Base-by-base conservation (phyloP, 169 alveolate species). In the Eimeria acervulina region DNA sequence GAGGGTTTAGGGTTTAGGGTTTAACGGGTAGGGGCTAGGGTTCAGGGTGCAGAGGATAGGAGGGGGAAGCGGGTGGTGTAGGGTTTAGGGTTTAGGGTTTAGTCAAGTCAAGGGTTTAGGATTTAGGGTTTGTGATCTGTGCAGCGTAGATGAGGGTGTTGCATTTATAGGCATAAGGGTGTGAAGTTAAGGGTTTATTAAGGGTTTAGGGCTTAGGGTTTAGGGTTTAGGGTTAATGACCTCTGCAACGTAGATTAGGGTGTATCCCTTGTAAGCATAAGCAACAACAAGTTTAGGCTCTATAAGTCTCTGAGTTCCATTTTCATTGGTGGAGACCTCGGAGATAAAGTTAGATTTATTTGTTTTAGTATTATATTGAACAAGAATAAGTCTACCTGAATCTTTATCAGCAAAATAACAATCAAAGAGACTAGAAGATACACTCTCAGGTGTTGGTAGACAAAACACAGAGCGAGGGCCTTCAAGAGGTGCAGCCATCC, bases 161-260 rank as follows among this genome's bases (percentile, higher is more conserved):
- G 6, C 95, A 88, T 3, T 33, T 72, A 59, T 42, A 90, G 89
- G 52, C 63, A 59, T 90, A 70, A 26, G 76, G n/a, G n/a, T n/a
- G n/a, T n/a, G n/a, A n/a, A n/a, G n/a, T n/a, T n/a, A 7, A 47
- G 55, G 55, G 55, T 47, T 47, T 47, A 47, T 47, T 47, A 47
- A 12, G 55, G 55, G 5, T 47, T 21, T 59, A 59, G 68, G 19
- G 68, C 19, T 59, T 21, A 59, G 0, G 21, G 26, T 59, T 59
- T 59, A 59, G 59, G 59, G 59, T 51, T 59, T 5, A 21, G 68
- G 68, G 26, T 70, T 23, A 12, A 47, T 28, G 36, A 90, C 95
- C 89, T 90, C 89, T 21, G 95, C 95, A 40, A 72, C 89, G 95
- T 90, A 90, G 88, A 90, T 40, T 8, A 90, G 95, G 5, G 89